These are phyloP conservation scores for Suillus cothurnatus DNA, from an alignment of 768 basidiomycete species.

Conservation along the genomic window DNA sequence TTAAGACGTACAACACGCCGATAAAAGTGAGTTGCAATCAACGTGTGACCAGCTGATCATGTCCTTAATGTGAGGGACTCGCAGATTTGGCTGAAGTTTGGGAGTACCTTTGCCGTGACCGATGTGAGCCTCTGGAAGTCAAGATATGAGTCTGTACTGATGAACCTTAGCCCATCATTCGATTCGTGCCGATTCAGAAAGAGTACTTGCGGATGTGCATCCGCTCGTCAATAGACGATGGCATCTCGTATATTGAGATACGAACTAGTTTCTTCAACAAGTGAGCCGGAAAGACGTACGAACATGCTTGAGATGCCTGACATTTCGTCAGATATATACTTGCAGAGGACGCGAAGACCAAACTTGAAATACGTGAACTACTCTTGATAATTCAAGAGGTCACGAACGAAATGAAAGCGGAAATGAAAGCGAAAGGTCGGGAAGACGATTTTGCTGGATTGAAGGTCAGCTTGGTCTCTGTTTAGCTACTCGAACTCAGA, in stretches of 20 bases:
- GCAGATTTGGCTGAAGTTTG: slow-evolving; percentile 27
- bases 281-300: slow-evolving; percentile 23
- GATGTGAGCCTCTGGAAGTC: slow-evolving; percentile 30
- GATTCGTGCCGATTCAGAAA: slow-evolving; percentile 25
- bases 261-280: slow-evolving; percentile 41
- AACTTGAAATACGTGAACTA: slow-evolving; percentile 40
- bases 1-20: slow-evolving; percentile 44
- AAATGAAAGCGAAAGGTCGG: slow-evolving; percentile 37
- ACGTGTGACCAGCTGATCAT: not conserved
- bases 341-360: slow-evolving; percentile 39
- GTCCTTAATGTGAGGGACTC: not conserved
- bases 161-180: slow-evolving; percentile 34
- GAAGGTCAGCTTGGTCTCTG: slow-evolving; percentile 29
- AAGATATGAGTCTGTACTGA: slow-evolving; percentile 16
- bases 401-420: slow-evolving; percentile 37
- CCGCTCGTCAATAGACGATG: slow-evolving; percentile 43
- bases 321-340: slow-evolving; percentile 40
- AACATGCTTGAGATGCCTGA: not conserved
- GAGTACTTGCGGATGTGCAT: slow-evolving; percentile 34
- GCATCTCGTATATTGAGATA: slow-evolving; percentile 47
- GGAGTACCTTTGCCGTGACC: slow-evolving; percentile 20
- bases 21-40: slow-evolving; percentile 33
- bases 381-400: slow-evolving; percentile 36
- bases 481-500: not conserved
- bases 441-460: slow-evolving; percentile 45